Conservation (phyloP, 129 eudicot species). For the Scalesia atractyloides region DNA sequence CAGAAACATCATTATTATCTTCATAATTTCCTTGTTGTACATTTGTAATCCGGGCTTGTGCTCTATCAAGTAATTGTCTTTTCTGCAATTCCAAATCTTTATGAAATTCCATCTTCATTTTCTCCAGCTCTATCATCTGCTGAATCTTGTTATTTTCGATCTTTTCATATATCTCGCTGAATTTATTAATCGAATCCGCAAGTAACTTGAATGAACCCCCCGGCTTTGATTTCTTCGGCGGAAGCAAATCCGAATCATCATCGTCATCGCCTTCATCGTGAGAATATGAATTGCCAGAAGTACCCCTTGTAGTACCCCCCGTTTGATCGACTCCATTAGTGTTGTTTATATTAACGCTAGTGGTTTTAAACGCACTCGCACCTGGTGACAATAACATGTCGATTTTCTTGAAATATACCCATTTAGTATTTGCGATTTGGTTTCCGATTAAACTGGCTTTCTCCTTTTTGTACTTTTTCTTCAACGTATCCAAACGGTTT, state of each 20-base stretch:
- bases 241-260: constrained; percentile 59
- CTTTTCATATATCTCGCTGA: constrained; percentile 69
- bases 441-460: constrained; percentile 38
- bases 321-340: constrained; percentile 60
- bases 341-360: constrained; percentile 41
- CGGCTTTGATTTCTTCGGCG: constrained; percentile 42
- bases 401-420: constrained; percentile 83
- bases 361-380: constrained; percentile 44
- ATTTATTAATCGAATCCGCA: constrained; percentile 74
- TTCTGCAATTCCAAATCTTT: constrained; percentile 74
- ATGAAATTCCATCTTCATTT: constrained; percentile 73
- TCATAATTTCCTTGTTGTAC: constrained; percentile 61
- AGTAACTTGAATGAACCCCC: constrained; percentile 54
- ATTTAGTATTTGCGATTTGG: constrained; percentile 38
- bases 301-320: constrained; percentile 36
- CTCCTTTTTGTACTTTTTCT: constrained; percentile 92
- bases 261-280: constrained; percentile 45
- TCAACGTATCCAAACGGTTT: constrained; percentile 83
- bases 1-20: constrained; percentile 55
- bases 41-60: no score
- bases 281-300: constrained; percentile 52
- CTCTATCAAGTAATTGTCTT: constrained; percentile 77
- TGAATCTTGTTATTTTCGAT: constrained; percentile 60
- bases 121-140: constrained; percentile 76
- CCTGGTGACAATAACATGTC: constrained; percentile 65